phyloP scores from a whole-genome alignment of 768 basidiomycete genomes.

The Russula abietina region DNA sequence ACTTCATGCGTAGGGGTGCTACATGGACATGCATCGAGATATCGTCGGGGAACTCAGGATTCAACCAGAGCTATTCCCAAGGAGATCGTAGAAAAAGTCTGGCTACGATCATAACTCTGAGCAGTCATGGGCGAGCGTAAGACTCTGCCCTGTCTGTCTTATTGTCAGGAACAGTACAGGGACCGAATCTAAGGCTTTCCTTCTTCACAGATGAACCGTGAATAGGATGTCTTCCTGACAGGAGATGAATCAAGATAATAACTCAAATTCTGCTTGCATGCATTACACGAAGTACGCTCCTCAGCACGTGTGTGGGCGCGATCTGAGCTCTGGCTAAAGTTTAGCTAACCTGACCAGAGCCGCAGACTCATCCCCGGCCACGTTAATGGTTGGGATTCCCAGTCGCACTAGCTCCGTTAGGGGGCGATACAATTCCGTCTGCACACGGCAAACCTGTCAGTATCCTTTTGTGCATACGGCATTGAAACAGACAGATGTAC shows the following conservation, averaged over 20 bases:
- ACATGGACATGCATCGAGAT: neutral
- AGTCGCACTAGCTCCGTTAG: constrained; percentile 38
- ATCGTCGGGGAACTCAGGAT: neutral
- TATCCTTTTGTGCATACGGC: neutral
- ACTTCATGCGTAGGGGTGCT: neutral
- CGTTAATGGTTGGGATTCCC: constrained; percentile 34
- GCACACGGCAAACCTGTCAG: constrained; percentile 12
- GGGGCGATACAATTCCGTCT: constrained; percentile 54
- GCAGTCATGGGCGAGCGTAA: too few species aligned
- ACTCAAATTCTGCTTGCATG: neutral
- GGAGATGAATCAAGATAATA: neutral
- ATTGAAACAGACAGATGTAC: constrained; percentile 31
- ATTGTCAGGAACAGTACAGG: neutral
- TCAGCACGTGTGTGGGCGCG: neutral
- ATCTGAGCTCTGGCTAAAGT: constrained; percentile 6
- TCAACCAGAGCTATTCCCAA: neutral
- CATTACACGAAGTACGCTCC: neutral
- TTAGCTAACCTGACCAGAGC: constrained; percentile 41
- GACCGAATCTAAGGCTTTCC: neutral
- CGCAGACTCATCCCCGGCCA: constrained; percentile 43
- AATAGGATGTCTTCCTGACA: neutral
- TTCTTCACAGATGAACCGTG: neutral
- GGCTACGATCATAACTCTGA: too few species aligned
- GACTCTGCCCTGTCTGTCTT: too few species aligned
- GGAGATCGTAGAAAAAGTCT: neutral